Evolutionary conservation across 495 filamentous ascomycete species (phyloP), one percentile per base, ranked within the genome.

Genomic region (Corynascus novoguineensis): DNA sequence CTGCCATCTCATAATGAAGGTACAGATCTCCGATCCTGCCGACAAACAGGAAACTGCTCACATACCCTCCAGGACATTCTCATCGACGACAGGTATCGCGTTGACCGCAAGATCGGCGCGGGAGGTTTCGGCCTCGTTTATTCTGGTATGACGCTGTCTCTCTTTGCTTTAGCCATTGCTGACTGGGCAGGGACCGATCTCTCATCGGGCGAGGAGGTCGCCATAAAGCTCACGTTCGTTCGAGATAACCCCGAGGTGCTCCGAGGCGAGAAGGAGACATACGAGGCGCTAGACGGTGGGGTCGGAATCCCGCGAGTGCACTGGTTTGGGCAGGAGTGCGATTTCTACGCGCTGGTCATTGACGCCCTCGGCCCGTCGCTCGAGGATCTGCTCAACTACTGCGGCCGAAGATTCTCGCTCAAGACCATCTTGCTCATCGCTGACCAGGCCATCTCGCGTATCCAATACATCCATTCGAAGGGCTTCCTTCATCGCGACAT

Each of bases 361-460:
- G 65, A 73, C 38, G 59, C 71, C 48, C 69, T 76, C 29, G 72
- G 73, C n/a, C 73, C 71, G 22, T 69, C 60, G 34, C 68, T 76
- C 14, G 58, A 71, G 56, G 62, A 71, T 31, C 57, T 76, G 28
- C 63, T 73, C 58, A 61, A 68, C 40, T 70, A 68, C 52, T 68
- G 67, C 54, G 50, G 52, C 50, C 37, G 55, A n/a, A 51, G 37
- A 19, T 75, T 75, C 51, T 73, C 71, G 25, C 68, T 75, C 34
- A 73, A 71, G 65, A 75, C 73, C 24, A 65, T 70, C 34, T 60
- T 75, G 29, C 66, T 75, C 40, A 55, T 75, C 34, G 63, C 66
- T 10, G 66, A 75, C 64, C 68, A 75, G 62, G 59, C 63, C 19
- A 56, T 75, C 50, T 57, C 51, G 35, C 62, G 64, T 29, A 50